These are phyloP conservation scores for Neurospora sp. DNA, from an alignment of 495 filamentous ascomycete species.

Conservation along the genomic window DNA sequence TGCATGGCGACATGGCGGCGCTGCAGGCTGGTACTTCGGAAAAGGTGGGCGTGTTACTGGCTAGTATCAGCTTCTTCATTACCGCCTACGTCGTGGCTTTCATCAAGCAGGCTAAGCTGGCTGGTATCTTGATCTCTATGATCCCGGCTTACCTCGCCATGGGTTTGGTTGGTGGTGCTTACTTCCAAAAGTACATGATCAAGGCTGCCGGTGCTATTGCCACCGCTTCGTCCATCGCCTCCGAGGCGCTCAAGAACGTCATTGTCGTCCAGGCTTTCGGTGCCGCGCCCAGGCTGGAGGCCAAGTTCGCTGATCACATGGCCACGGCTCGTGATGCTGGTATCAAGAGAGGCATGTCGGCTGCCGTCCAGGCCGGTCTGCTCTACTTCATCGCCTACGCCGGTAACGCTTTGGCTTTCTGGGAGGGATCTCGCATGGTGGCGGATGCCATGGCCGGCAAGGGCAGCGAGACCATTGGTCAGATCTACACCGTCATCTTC, in stretches of 20 bases:
- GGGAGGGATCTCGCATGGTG: constrained; percentile 76
- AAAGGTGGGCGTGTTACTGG: constrained; percentile 52
- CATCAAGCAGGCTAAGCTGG: constrained; percentile 42
- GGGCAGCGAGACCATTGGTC: constrained; percentile 10
- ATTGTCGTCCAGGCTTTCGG: constrained; percentile 80
- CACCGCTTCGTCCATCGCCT: constrained; percentile 54
- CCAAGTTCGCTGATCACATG: constrained; percentile 65
- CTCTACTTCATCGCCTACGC: constrained; percentile 75
- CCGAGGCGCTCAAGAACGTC: constrained; percentile 83
- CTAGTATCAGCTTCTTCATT: constrained; percentile 48
- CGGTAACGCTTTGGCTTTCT: constrained; percentile 86
- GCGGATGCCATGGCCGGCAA: constrained; percentile 47
- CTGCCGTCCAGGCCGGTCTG: constrained; percentile 65
- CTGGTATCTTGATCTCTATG: constrained; percentile 47
- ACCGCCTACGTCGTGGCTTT: constrained; percentile 54
- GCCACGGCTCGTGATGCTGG: constrained; percentile 60
- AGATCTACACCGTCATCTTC: constrained; percentile 21
- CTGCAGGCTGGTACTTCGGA: constrained; percentile 54
- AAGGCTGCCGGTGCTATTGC: constrained; percentile 40
- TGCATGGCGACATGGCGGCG: constrained; percentile 49
- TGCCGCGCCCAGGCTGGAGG: constrained; percentile 72
- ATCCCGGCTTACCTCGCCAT: constrained; percentile 56
- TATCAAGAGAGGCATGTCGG: constrained; percentile 51
- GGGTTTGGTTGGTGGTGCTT: constrained; percentile 47
- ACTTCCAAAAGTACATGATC: constrained; percentile 45